phyloP scores from a whole-genome alignment of 345 rosid genomes.

The Citrus medica region DNA sequence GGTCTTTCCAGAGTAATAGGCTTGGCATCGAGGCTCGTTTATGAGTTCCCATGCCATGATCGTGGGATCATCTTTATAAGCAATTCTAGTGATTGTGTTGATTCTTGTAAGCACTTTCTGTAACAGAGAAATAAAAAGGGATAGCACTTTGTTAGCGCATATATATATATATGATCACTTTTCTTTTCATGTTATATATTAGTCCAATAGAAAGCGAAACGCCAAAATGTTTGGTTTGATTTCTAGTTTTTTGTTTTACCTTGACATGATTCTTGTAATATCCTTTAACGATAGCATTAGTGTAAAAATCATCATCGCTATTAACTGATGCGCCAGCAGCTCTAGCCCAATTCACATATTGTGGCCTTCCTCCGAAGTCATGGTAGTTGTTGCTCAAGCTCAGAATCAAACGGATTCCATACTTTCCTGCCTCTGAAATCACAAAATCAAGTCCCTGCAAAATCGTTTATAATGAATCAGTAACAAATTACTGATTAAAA shows the following conservation, averaged over 20 bases:
- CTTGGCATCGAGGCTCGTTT: slow-evolving; percentile 43
- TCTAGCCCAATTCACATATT: slow-evolving; percentile 43
- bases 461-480: background rate
- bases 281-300: slow-evolving; percentile 27
- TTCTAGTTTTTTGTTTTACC: slow-evolving; percentile 6
- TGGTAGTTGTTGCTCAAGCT: slow-evolving; percentile 36
- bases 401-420: slow-evolving; percentile 33
- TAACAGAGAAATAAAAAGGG: background rate
- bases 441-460: slow-evolving; percentile 47
- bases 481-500: background rate
- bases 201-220: too few relatives aligned
- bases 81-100: slow-evolving; percentile 28
- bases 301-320: slow-evolving; percentile 42
- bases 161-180: too few relatives aligned
- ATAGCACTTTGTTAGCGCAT: background rate
- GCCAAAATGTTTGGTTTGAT: too few relatives aligned
- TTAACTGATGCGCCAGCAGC: slow-evolving; percentile 22
- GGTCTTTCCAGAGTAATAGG: slow-evolving; percentile 34
- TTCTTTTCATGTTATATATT: background rate
- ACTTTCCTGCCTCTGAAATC: slow-evolving; percentile 39
- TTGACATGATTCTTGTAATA: slow-evolving; percentile 40
- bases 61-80: slow-evolving; percentile 41
- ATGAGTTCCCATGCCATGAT: slow-evolving; percentile 58
- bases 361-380: slow-evolving; percentile 41
- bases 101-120: slow-evolving; percentile 37